phyloP scores from a whole-genome alignment of 441 rosid genomes.

The Adansonia grandidieri region DNA sequence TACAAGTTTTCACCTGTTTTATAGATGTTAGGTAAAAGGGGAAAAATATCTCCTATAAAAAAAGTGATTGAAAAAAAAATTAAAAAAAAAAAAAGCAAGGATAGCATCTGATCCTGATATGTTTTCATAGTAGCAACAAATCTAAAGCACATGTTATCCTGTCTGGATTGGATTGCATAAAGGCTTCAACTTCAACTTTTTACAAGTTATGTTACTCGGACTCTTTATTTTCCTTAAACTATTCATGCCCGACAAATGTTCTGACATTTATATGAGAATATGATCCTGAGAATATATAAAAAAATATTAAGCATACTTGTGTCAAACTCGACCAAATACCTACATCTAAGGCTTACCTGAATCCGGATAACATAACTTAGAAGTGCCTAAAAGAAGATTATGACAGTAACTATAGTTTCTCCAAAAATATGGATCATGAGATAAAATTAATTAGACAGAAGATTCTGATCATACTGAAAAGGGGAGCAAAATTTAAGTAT shows the following conservation, averaged over 20 bases:
- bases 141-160: conserved; percentile 10
- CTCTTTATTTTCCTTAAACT: too few relatives aligned
- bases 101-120: not conserved
- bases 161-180: not conserved
- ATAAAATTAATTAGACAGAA: not conserved
- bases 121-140: not conserved
- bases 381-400: not conserved
- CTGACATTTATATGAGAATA: too few relatives aligned
- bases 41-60: not conserved
- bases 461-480: not conserved
- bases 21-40: conserved; percentile 17
- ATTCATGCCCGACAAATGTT: too few relatives aligned
- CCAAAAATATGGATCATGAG: not conserved
- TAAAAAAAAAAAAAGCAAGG: not conserved
- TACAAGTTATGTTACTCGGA: too few relatives aligned
- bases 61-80: not conserved
- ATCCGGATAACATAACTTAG: not conserved
- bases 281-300: too few relatives aligned
- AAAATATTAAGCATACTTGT: too few relatives aligned
- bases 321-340: too few relatives aligned
- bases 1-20: conserved; percentile 47
- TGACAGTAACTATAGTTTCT: not conserved
- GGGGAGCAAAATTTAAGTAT: not conserved
- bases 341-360: too few relatives aligned
- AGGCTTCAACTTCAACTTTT: not conserved